Conservation (phyloP, 208 protist genomes). For the Leishmania arabica region DNA sequence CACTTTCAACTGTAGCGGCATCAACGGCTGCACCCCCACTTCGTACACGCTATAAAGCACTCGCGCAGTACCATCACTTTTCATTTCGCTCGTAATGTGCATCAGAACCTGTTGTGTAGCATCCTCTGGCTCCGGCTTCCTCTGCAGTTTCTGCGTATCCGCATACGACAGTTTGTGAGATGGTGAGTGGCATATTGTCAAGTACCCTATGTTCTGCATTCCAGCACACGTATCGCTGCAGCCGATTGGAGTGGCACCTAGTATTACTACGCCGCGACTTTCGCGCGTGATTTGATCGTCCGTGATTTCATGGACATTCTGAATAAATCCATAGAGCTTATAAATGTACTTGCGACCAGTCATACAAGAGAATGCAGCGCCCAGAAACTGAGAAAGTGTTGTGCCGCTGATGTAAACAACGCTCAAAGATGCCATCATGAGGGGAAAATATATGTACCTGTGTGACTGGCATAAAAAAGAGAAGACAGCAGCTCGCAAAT, state of each 20-base stretch:
- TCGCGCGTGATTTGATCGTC: conserved; percentile 33
- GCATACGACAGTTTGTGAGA: conserved; percentile 67
- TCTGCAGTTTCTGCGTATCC: conserved; percentile 32
- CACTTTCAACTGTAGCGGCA: conserved; percentile 40
- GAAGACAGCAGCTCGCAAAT: background rate
- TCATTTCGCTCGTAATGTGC: conserved; percentile 35
- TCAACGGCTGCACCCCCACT: background rate
- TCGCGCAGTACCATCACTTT: conserved; percentile 1
- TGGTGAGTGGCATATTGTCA: conserved; percentile 43
- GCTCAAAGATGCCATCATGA: conserved; percentile 20
- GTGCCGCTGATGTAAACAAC: conserved; percentile 49
- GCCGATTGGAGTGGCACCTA: conserved; percentile 19
- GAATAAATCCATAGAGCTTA: conserved; percentile 42
- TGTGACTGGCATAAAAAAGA: background rate
- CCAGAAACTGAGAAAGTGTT: conserved; percentile 49
- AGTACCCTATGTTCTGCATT: conserved; percentile 32
- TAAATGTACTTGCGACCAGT: conserved; percentile 30
- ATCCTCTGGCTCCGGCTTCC: background rate
- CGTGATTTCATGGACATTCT: conserved; percentile 31
- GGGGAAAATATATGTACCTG: too few species aligned
- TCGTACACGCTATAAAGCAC: conserved; percentile 25
- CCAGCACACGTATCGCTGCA: background rate
- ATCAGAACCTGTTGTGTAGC: conserved; percentile 5
- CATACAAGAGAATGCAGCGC: conserved; percentile 26
- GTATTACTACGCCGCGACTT: conserved; percentile 41